phyloP scores from a whole-genome alignment of 2,329 filamentous ascomycete genomes.

The Fusarium sp. region DNA sequence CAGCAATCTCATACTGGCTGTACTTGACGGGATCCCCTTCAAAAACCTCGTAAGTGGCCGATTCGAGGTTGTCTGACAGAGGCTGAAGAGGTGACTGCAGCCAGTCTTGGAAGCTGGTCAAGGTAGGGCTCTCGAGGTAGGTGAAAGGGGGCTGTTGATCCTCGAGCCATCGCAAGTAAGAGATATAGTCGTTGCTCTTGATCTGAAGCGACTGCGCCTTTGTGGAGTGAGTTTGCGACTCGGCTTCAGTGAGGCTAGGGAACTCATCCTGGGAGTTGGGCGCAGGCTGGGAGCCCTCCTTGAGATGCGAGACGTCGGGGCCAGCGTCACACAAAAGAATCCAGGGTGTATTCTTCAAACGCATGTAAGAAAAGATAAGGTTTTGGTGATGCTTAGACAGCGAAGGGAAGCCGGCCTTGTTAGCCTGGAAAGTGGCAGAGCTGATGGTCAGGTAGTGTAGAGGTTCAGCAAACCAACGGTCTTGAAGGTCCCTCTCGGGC shows the following conservation, averaged over 20 bases:
- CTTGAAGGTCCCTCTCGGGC: conserved; percentile 71
- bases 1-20: conserved; percentile 90
- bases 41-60: conserved; percentile 97
- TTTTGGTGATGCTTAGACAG: conserved; percentile 71
- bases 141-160: conserved; percentile 77
- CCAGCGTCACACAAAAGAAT: conserved; percentile 73
- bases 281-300: conserved; percentile 40
- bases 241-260: conserved; percentile 78
- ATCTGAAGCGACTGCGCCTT: conserved; percentile 45
- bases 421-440: conserved; percentile 68
- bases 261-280: conserved; percentile 65
- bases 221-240: conserved; percentile 50
- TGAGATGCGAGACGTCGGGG: conserved; percentile 56
- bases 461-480: conserved; percentile 77
- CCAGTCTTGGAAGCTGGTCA: conserved; percentile 85
- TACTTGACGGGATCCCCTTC: conserved; percentile 99
- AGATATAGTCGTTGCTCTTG: conserved; percentile 65
- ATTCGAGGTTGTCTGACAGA: conserved; percentile 95
- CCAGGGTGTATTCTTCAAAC: conserved; percentile 72
- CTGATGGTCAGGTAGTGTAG: conserved; percentile 71
- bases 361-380: conserved; percentile 73
- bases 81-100: conserved; percentile 95
- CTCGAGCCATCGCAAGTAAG: conserved; percentile 88
- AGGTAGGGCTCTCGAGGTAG: conserved; percentile 63
- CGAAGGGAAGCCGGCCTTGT: conserved; percentile 72